Evolutionary conservation across 441 rosid species (phyloP), one percentile per base, ranked within the genome.

Genomic region (Croton laevigatus): DNA sequence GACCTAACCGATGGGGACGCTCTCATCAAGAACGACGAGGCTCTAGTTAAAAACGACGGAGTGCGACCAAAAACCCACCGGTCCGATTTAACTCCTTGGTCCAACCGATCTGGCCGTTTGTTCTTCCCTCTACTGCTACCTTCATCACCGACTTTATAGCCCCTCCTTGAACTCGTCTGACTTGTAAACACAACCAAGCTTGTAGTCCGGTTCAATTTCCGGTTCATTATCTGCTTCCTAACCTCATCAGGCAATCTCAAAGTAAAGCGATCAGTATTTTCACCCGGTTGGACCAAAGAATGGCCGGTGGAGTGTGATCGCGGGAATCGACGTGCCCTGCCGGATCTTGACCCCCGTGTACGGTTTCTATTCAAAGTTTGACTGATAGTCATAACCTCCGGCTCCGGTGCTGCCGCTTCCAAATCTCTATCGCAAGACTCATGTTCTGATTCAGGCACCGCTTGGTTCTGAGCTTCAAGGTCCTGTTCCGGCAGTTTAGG

Each of bases 231-330:
- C 53, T 82, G 88, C 73, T 87, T 86, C 67, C 99, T 81, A 14
- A 93, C 89, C 32, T 89, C 96, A 34, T 46, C 90, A 7, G 97
- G 97, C 48, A 95, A 79, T 60, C 89, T 80, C 65, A 93, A 75
- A 32, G 97, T 95, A 85, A 91, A 95, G 76, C 98, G 90, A 9
- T 93, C 97, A 0, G 88, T 84, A 67, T 85, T 85, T 46, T 89
- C 91, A 2, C 99, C 96, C 8, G 97, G 95, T 62, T 85, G 99
- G 69, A 95, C 79, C 73, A 89, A 70, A 14, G 96, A 93, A 66
- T 95, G 98, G 1, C 99, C 98, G 10, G 97, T 93, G 4, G 99
- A 87, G 71, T 95, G 97, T 1, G 98, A 95, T 27, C 98, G 86
- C 1, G 84, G 80, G 69, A 88, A 88, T 36, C 70, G 76, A 7